These are phyloP conservation scores for Herpetomonas tarakana DNA, from an alignment of 208 protist species.

Conservation along the genomic window DNA sequence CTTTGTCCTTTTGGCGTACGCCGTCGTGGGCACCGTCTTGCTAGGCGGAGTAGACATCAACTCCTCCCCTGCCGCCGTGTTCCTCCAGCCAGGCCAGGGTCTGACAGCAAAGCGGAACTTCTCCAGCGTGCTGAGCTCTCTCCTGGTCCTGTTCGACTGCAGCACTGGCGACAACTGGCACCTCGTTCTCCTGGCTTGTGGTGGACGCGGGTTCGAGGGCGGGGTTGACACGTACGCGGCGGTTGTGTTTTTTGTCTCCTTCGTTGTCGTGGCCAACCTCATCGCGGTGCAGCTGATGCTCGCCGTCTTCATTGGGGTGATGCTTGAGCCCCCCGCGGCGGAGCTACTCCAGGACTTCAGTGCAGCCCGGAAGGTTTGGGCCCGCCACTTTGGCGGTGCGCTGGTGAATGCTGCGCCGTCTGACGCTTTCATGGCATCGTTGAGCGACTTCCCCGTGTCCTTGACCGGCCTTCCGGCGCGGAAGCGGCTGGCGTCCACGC, in stretches of 20 bases:
- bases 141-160: conserved; percentile 53
- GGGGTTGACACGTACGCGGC: conserved; percentile 11
- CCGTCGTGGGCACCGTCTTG: conserved; percentile 37
- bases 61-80: not conserved
- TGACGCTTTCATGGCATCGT: too few relatives aligned
- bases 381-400: not conserved
- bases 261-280: not conserved
- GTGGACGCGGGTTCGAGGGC: not conserved
- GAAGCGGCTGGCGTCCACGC: too few relatives aligned
- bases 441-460: too few relatives aligned
- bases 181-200: conserved; percentile 22
- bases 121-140: conserved; percentile 34
- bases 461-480: too few relatives aligned
- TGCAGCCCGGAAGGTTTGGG: not conserved
- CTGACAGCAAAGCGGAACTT: conserved; percentile 63
- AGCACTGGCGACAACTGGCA: conserved; percentile 57
- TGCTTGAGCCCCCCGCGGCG: not conserved
- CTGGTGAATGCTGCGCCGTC: too few relatives aligned
- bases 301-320: not conserved
- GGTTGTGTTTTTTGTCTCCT: conserved; percentile 29
- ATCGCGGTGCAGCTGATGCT: conserved; percentile 2
- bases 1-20: conserved; percentile 42
- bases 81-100: not conserved
- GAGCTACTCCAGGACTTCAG: not conserved
- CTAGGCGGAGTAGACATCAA: conserved; percentile 34